Evolutionary conservation across 2,329 filamentous ascomycete species (phyloP), one percentile per base, ranked within the genome.

Genomic region (Tolypocladium tropicale): DNA sequence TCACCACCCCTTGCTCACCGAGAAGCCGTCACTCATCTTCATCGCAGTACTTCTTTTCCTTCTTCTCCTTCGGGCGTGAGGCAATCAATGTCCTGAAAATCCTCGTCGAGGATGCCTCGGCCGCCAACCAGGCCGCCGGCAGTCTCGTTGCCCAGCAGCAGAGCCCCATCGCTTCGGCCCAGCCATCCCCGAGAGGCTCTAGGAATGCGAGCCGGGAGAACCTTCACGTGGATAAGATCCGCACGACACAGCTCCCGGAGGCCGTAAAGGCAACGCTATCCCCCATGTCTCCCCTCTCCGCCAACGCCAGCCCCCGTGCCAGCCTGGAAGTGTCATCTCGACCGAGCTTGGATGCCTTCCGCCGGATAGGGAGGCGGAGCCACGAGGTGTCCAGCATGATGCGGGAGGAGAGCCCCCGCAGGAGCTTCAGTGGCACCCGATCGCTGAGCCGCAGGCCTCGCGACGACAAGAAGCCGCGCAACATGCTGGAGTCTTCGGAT

Each of bases 21-120:
- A n/a, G 28, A 2, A 6, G 30, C 16, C 1, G 23, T 33, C 25
- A 6, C 37, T 60, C 63, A 37, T 61, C 51, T 7, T 3, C n/a
- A 10, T 12, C 18, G 49, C 12, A 92, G 84, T 96, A 97, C 69
- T 97, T 95, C 69, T 97, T 99, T 70, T 94, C 92, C 0, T 97
- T 97, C 72, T 96, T 96, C 69, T 88, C 83, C 62, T 86, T 86
- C 60, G 91, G 91, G 7, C 85, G 88, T 64, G 89, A 96, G 64
- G 93, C 90, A 16, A 83, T 95, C 60, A 83, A 86, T 53, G 81
- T 94, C 2, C 76, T 99, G 53, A 88, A 83, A 59, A 82, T 83
- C 46, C 75, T 95, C 54, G 80, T 91, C 11, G 85, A 88, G 52
- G 83, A 86, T 60, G 80, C 83, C 28, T 75, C 81, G 3, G 64